These are phyloP conservation scores for Diplodia scrobiculata DNA, from an alignment of 2,329 filamentous ascomycete species.

Conservation along the genomic window DNA sequence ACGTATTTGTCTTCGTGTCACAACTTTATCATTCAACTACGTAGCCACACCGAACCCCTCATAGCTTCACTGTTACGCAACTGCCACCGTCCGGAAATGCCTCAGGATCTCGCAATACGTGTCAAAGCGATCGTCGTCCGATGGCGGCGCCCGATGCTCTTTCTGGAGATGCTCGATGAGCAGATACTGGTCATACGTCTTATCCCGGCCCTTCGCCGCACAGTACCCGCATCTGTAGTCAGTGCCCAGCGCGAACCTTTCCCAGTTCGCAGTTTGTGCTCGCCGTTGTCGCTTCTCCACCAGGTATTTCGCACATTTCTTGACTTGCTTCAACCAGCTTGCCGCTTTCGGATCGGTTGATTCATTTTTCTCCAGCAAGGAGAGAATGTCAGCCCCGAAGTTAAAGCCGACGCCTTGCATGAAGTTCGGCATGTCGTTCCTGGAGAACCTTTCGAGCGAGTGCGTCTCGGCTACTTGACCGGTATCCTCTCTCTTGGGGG, in stretches of 20 bases:
- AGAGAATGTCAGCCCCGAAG: not conserved
- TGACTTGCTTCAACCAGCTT: not conserved
- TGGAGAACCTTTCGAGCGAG: not conserved
- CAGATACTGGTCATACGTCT: not conserved
- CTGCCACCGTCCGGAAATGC: not conserved
- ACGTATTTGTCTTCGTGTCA: not conserved
- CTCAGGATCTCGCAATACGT: not conserved
- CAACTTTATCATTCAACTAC: not conserved
- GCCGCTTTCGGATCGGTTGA: not conserved
- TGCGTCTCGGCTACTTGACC: not conserved
- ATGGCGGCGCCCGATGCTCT: not conserved
- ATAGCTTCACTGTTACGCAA: not conserved
- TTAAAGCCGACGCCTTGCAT: not conserved
- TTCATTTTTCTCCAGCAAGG: not conserved
- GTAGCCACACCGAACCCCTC: not conserved
- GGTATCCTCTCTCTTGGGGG: not conserved
- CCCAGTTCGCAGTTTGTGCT: not conserved
- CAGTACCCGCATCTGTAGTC: not conserved
- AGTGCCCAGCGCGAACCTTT: not conserved
- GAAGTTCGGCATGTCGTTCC: not conserved
- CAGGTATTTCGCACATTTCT: not conserved
- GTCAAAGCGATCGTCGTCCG: not conserved
- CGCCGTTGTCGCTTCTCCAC: not conserved
- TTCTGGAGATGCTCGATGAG: not conserved
- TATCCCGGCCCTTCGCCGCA: not conserved